Conservation (phyloP, 768 basidiomycete species). For the Podaxis pistillaris region DNA sequence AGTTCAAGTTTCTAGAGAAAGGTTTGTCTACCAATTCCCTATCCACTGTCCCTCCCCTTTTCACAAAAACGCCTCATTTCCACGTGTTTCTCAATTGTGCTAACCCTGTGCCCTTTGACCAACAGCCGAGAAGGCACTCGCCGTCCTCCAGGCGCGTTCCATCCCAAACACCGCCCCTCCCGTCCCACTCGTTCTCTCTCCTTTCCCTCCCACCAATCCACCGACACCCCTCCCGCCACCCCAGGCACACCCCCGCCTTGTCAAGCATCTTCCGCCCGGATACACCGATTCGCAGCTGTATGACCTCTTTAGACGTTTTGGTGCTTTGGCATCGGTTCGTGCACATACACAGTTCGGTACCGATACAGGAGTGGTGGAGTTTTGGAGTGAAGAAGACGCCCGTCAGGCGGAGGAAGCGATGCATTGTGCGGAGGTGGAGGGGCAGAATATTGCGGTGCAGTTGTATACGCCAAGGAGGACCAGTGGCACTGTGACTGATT, state of each 20-base stretch:
- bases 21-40: slow-evolving; percentile 43
- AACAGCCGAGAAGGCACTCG: slow-evolving; percentile 85
- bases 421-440: slow-evolving; percentile 82
- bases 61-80: slow-evolving; percentile 4
- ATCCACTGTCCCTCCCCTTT: background rate
- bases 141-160: slow-evolving; percentile 75
- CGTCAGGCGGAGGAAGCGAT: slow-evolving; percentile 74
- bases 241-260: slow-evolving; percentile 71
- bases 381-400: slow-evolving; percentile 87
- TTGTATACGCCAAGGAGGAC: slow-evolving; percentile 68
- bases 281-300: slow-evolving; percentile 75
- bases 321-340: slow-evolving; percentile 77
- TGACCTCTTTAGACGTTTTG: slow-evolving; percentile 81
- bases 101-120: slow-evolving; percentile 12
- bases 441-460: slow-evolving; percentile 83
- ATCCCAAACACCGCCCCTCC: slow-evolving; percentile 61
- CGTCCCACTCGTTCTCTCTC: slow-evolving; percentile 69
- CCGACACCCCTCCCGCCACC: slow-evolving; percentile 76
- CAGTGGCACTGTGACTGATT: slow-evolving; percentile 55
- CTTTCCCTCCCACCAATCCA: slow-evolving; percentile 78
- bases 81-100: slow-evolving; percentile 8
- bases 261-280: slow-evolving; percentile 77
- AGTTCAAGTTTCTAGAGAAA: slow-evolving; percentile 81
- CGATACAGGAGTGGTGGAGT: slow-evolving; percentile 79
- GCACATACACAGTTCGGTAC: slow-evolving; percentile 73